Percentiles rank a stretch among this genome's conserved stretches.
Evolutionary conservation across 1,139 yeast species (phyloP).

Genomic region (Saccharomyces hybrid): DNA sequence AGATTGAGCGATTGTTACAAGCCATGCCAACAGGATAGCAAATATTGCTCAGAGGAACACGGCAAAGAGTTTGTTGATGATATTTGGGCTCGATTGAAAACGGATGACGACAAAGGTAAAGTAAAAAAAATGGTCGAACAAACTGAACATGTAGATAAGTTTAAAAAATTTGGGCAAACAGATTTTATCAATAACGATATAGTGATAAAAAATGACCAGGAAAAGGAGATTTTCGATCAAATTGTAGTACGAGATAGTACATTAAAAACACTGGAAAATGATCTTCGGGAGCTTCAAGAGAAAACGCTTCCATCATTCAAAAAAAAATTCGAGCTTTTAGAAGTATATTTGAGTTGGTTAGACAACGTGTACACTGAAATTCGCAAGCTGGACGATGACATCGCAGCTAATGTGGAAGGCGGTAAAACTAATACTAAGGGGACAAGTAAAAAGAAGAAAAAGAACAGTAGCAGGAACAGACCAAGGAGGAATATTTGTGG

Average conservation of each 20-base stretch:
- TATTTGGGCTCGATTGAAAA: constrained; percentile 23
- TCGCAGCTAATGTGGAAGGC: constrained; percentile 14
- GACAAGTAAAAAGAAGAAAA: constrained; percentile 12
- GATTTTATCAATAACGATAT: constrained; percentile 17
- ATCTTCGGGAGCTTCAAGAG: constrained; percentile 16
- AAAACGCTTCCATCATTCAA: constrained; percentile 17
- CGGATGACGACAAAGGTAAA: constrained; percentile 11
- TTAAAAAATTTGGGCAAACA: constrained; percentile 19
- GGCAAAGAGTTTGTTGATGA: constrained; percentile 50
- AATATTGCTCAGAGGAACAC: constrained; percentile 71
- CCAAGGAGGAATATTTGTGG: constrained; percentile 24
- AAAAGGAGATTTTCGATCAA: constrained; percentile 6
- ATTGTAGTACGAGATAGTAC: constrained; percentile 28
- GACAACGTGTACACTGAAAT: constrained; percentile 21
- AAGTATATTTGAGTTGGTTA: constrained; percentile 27
- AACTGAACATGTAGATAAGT: constrained; percentile 20
- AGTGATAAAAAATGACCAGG: constrained; percentile 34
- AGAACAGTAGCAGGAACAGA: constrained; percentile 10
- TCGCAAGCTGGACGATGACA: constrained; percentile 11
- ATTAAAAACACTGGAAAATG: constrained; percentile 14
- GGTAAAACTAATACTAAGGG: constrained; percentile 10
- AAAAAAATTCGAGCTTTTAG: constrained; percentile 15
- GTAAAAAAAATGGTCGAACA: constrained; percentile 18
- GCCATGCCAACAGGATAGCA: constrained; percentile 49
- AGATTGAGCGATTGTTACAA: constrained; percentile 51